A percentile compares a stretch with the other conserved stretches of the same genome.
Conservation (phyloP, 2,329 filamentous ascomycete species). For the Xylariaceae sp. region DNA sequence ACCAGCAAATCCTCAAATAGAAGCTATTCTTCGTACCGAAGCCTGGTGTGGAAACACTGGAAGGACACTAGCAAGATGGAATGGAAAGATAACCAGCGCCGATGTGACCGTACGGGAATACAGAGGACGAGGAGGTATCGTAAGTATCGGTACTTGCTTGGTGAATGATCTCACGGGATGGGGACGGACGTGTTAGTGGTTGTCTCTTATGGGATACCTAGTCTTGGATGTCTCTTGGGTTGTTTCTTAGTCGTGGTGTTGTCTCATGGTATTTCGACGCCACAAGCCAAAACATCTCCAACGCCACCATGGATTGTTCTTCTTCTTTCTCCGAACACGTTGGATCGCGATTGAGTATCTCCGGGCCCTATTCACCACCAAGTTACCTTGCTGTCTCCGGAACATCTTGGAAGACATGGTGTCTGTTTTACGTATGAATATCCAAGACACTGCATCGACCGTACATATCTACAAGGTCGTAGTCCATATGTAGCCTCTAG, state of each 20-base stretch:
- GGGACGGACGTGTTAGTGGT: not conserved
- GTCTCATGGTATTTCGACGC: slow-evolving; percentile 17
- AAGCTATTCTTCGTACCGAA: not conserved
- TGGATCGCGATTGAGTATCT: slow-evolving; percentile 3
- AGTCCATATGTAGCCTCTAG: slow-evolving; percentile 6
- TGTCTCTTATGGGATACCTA: not conserved
- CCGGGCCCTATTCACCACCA: no score
- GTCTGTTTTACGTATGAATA: not conserved
- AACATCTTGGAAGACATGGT: no score
- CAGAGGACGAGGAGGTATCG: no score
- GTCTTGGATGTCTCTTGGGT: no score
- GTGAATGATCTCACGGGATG: no score
- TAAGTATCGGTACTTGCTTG: no score
- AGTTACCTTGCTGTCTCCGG: no score
- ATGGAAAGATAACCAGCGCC: no score
- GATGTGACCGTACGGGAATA: no score
- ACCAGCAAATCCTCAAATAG: slow-evolving; percentile 18
- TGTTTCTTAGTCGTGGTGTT: not conserved
- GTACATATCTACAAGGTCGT: not conserved
- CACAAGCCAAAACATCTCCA: slow-evolving; percentile 16
- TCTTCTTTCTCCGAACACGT: slow-evolving; percentile 19
- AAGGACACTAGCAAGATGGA: not conserved
- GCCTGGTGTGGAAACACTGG: not conserved
- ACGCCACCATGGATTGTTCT: slow-evolving; percentile 16
- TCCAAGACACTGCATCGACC: no score